Evolutionary conservation across 331 rosid genomes (phyloP).

Genomic region (Rhamnella rubrinervis): DNA sequence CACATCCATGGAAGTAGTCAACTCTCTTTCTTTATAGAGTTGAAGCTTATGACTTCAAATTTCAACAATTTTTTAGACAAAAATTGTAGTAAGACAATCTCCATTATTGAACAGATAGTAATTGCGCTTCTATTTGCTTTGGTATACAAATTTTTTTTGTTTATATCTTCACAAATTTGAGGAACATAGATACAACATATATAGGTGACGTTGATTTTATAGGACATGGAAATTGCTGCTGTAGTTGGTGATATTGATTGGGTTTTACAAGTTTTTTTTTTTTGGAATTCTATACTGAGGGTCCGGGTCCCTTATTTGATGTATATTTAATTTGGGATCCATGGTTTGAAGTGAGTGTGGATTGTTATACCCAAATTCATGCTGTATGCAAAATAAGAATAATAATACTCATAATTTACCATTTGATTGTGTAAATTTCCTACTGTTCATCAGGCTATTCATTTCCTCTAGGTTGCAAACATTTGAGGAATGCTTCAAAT

Average conservation of each 20-base stretch:
- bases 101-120: conserved; percentile 57
- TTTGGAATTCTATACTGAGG: not conserved
- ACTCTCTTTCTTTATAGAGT: conserved; percentile 58
- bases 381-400: not conserved
- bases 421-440: not conserved
- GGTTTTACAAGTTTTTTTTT: not conserved
- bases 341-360: conserved; percentile 14
- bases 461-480: no score
- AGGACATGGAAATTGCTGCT: not conserved
- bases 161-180: conserved; percentile 18
- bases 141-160: conserved; percentile 40
- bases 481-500: no score
- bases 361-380: not conserved
- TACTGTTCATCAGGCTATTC: no score
- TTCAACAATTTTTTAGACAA: conserved; percentile 15
- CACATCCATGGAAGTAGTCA: conserved; percentile 32
- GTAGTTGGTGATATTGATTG: not conserved
- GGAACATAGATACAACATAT: not conserved
- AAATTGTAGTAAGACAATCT: conserved; percentile 33
- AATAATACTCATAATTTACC: not conserved
- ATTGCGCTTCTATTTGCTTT: conserved; percentile 41
- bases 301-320: not conserved
- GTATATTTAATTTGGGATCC: conserved; percentile 7
- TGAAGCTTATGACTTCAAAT: conserved; percentile 38
- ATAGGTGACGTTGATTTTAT: not conserved